Evolutionary conservation across 148 eudicot genomes (phyloP), one percentile per base, ranked within the genome.

Genomic region (Amaranthus palmeri): DNA sequence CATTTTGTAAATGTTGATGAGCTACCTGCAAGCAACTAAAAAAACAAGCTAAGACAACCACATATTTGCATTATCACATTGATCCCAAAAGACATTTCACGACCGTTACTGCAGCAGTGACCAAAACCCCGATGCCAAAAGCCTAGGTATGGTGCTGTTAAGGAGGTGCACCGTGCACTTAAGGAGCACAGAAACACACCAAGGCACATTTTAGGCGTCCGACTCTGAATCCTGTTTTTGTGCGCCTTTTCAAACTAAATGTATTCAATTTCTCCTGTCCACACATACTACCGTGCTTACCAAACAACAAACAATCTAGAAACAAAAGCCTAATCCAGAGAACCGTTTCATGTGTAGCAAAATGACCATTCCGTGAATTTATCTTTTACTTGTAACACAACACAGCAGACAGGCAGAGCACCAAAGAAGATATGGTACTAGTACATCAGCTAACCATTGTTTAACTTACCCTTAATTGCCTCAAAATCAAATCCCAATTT

Each of bases 401-500:
- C 49, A 63, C 15, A 53, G 63, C 41, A 40, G 55, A 48, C 50
- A 36, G 58, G 51, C 6, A 61, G 61, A 44, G 12, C 41, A 51
- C 61, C 58, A 52, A 10, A n/a, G n/a, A 67, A n/a, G 44, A 57
- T 53, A 61, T 46, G 4, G 25, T 44, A 13, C 18, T 18, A n/a
- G 4, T 5, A 55, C 18, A 36, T 62, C 50, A 45, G 57, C 54
- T 6, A 69, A 45, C 13, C 36, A 77, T 49, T 71, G 52, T 14
- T 51, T 60, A 72, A 36, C 90, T 75, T 78, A 88, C 96, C 80
- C 82, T 91, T 83, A 54, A 89, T 53, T 9, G 77, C 81, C 75
- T 72, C 57, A 70, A 93, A 87, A 62, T 88, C 86, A 74, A 93
- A 88, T 7, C 88, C 92, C 86, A 86, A 72, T 83, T 78, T 91